Percentiles rank a stretch among this genome's conserved stretches.
Conservation (phyloP, 306 rosid genomes). For the Trifolium repens region DNA sequence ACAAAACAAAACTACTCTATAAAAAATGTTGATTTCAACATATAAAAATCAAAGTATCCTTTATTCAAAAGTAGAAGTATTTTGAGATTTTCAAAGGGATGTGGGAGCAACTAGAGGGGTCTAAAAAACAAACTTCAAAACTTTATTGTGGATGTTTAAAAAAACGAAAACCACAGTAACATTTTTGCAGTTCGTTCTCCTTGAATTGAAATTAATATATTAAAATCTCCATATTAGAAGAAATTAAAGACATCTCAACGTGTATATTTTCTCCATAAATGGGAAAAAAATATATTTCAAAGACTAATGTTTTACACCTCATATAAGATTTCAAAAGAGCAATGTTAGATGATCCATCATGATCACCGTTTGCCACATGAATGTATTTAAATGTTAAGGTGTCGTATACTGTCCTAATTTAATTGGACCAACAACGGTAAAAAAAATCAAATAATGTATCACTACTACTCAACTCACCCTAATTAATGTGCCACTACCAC, state of each 20-base stretch:
- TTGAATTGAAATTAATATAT: too few relatives aligned
- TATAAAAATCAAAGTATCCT: too few relatives aligned
- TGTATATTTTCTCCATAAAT: neutral
- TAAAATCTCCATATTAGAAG: too few relatives aligned
- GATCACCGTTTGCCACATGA: slow-evolving; percentile 2
- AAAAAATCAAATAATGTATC: neutral
- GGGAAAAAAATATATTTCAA: neutral
- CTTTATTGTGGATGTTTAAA: too few relatives aligned
- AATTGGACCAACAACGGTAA: slow-evolving; percentile 22
- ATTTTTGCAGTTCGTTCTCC: too few relatives aligned
- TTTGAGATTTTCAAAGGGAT: too few relatives aligned
- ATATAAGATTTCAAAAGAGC: neutral
- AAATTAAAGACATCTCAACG: neutral
- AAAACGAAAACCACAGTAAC: too few relatives aligned
- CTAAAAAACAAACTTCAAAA: too few relatives aligned
- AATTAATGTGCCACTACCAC: neutral
- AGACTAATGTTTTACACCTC: neutral
- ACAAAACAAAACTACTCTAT: too few relatives aligned
- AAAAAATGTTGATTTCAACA: too few relatives aligned
- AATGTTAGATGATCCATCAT: slow-evolving; percentile 24
- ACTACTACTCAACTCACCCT: neutral
- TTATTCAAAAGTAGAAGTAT: too few relatives aligned
- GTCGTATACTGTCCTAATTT: neutral
- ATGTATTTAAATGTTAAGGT: neutral
- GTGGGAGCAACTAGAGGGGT: too few relatives aligned